Evolutionary conservation across 129 eudicot genomes (phyloP), one percentile per base, ranked within the genome.

Genomic region (Glebionis coronaria): DNA sequence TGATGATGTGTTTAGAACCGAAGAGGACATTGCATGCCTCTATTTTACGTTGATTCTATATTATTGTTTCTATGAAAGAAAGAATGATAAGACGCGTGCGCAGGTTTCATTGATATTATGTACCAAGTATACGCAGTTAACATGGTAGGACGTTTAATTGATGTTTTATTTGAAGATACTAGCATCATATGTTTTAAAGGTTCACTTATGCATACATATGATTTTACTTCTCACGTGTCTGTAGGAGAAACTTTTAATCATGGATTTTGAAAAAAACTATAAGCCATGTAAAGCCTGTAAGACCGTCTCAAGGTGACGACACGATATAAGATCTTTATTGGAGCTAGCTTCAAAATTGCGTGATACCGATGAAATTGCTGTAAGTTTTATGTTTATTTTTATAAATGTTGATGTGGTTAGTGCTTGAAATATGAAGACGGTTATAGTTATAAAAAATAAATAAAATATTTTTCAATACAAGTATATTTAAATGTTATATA

Each of bases 271-370:
- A 94, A 64, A 74, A 63, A 29, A 79, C 73, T 23, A 71, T 76
- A 20, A 72, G 74, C 46, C 59, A 49, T 69, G 68, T 66, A 67
- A 83, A 79, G 79, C 95, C 87, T 50, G 25, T 23, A 23, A 23
- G 25, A 23, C 25, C 99, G 8, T 89, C n/a, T 84, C 71, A 89
- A 82, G 76, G n/a, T n/a, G 80, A 80, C 23, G 83, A 57, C 90
- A 87, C 69, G 95, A 86, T 12, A 87, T 87, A 45, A 87, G 84
- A 67, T 97, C 81, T 73, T 67, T 94, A 85, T 89, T 89, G 80
- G 86, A 82, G 76, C 65, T 94, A 65, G 88, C 97, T 58, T 77
- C 78, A 20, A 89, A 79, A 62, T 76, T 94, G 62, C 83, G 77
- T 51, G 80, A 69, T 42, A 90, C 82, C 56, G 62, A 84, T 59